Percentiles rank a stretch among this genome's conserved stretches.
These are phyloP conservation scores for Onygena corvina DNA, from an alignment of 2,329 filamentous ascomycete species.

Conservation along the genomic window DNA sequence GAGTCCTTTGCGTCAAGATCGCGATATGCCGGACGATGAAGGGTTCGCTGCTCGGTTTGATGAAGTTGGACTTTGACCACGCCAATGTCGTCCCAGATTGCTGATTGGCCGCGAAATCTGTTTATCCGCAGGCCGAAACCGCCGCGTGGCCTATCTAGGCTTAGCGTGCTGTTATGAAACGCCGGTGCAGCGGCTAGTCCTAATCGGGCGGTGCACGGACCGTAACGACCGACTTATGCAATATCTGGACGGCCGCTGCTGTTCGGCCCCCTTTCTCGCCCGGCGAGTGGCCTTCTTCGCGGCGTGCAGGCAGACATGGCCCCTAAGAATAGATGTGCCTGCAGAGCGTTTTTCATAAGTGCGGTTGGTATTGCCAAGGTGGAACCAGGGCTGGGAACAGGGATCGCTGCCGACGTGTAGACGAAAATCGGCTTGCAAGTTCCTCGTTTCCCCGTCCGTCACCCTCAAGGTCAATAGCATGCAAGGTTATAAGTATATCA, in stretches of 20 bases:
- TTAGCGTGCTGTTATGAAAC: neutral
- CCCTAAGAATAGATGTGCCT: slow-evolving; percentile 5
- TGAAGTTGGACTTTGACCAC: neutral
- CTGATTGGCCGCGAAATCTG: neutral
- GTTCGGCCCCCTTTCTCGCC: no score
- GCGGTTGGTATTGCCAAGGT: slow-evolving; percentile 1
- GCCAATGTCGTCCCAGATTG: neutral
- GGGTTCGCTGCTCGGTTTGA: neutral
- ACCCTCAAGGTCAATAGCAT: neutral
- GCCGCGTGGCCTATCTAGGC: neutral
- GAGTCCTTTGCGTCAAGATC: slow-evolving; percentile 1
- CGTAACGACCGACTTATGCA: neutral
- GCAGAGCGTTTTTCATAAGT: neutral
- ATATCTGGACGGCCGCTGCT: no score
- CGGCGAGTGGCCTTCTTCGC: no score
- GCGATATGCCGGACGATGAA: slow-evolving; percentile 2
- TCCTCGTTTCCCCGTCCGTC: neutral
- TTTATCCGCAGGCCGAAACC: neutral
- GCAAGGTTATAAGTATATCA: slow-evolving; percentile 1
- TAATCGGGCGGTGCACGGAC: neutral
- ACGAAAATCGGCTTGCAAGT: neutral
- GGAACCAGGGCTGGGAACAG: neutral
- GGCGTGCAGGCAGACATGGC: neutral
- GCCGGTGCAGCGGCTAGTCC: neutral
- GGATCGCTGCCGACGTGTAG: neutral